Base-by-base conservation (phyloP, 169 alveolate genomes). In the Cryptosporidium baileyi region DNA sequence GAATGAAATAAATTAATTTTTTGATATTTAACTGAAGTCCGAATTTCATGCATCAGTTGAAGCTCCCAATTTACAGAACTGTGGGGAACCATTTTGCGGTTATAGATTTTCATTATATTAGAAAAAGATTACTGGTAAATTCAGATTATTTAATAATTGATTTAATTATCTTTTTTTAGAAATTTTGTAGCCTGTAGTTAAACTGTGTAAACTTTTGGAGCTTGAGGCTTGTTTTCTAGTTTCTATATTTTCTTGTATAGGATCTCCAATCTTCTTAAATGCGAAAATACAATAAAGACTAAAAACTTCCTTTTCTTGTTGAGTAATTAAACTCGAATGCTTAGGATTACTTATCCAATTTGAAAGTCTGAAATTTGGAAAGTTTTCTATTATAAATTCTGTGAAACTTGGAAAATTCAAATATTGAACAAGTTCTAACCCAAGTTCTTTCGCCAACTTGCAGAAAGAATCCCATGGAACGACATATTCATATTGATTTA, bases 401-500 rank as follows among this genome's bases (percentile, higher is more conserved):
- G 49, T 59, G 19, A 88, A 80, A 65, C 40, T 52, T 36, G 88
- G 91, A 36, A 89, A 89, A 38, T 80, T 17, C 74, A 61, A 67
- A 54, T 60, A 28, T 22, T 61, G 60, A 38, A 80, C n/a, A 36
- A 57, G 85, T 28, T 60, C 82, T 26, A 89, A 62, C 1, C 88
- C 88, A 34, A 63, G 67, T 45, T 63, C 28, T 26, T 32, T 28
- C 7, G 90, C 91, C 15, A 80, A 61, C 3, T 34, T 22, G 38
- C 91, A 65, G 49, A 80, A 63, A 15, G 82, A 59, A 13, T 61
- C 65, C 88, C 89, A 89, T 7, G 91, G 91, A 1, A 89, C 80
- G 24, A 80, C 90, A 54, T 60, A 89, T 36, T 91, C 95, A 74
- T 90, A 82, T 30, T 89, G 90, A 80, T 91, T 92, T 19, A 91